A percentile compares a stretch with the other conserved stretches of the same genome.
Conservation (phyloP, 306 rosid genomes). For the Psophocarpus tetragonolobus region DNA sequence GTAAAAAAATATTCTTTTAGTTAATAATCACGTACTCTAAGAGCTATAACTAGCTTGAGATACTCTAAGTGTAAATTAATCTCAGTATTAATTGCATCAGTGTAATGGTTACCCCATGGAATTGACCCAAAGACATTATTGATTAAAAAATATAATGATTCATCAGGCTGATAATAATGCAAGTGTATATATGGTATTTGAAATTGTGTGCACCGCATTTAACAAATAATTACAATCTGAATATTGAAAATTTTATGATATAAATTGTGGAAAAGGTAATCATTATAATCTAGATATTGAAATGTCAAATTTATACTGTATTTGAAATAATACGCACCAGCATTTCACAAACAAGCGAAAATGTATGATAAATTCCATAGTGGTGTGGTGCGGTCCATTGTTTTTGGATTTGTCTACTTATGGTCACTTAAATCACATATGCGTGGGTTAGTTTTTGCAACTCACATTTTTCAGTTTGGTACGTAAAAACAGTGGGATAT, state of each 20-base stretch:
- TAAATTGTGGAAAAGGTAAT: not conserved
- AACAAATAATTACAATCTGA: not conserved
- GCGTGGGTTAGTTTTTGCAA: no score
- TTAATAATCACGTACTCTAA: no score
- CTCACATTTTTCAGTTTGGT: no score
- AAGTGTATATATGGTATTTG: not conserved
- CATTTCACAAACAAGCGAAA: not conserved
- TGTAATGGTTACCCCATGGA: not conserved
- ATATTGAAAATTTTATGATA: not conserved
- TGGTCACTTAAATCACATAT: no score
- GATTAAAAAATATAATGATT: not conserved
- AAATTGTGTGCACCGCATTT: not conserved
- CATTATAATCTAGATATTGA: not conserved
- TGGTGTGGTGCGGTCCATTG: no score
- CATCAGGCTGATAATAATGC: not conserved
- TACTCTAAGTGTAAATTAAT: not conserved
- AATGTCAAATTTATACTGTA: not conserved
- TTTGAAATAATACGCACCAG: not conserved
- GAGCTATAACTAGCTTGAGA: no score
- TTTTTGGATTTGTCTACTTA: no score
- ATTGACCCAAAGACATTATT: not conserved
- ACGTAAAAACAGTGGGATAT: no score
- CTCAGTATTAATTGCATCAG: not conserved
- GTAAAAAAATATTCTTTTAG: no score
- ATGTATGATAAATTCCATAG: no score